Percentiles rank a stretch among this genome's conserved stretches.
Evolutionary conservation across 2,329 filamentous ascomycete genomes (phyloP).

Genomic region (Alternaria ventricosa): DNA sequence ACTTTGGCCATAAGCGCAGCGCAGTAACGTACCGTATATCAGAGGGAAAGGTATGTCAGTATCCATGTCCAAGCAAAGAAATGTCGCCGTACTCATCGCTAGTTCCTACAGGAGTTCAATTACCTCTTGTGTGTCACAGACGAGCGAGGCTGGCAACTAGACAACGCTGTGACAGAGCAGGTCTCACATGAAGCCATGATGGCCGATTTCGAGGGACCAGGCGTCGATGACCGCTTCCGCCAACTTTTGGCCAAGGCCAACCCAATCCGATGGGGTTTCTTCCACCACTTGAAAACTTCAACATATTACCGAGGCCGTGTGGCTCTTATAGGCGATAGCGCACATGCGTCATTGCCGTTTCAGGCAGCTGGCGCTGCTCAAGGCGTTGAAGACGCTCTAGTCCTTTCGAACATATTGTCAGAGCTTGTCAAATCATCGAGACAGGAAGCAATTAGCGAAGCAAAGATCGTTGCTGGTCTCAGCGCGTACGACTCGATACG

Average conservation of each 20-base stretch:
- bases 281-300: neutral
- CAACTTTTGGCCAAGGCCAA: neutral
- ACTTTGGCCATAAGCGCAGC: neutral
- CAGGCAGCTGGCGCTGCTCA: neutral
- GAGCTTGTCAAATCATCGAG: neutral
- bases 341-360: neutral
- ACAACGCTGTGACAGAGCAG: neutral
- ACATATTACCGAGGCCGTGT: neutral
- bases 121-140: neutral
- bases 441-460: neutral
- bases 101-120: neutral
- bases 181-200: neutral
- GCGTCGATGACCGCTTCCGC: neutral
- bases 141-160: neutral
- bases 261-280: neutral
- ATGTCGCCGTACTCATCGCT: neutral
- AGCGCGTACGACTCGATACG: neutral
- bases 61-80: neutral
- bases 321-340: neutral
- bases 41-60: neutral
- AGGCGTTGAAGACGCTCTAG: neutral
- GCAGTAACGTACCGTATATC: neutral
- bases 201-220: neutral
- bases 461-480: neutral
- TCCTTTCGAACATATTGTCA: neutral